Base-by-base conservation (phyloP, 2,329 filamentous ascomycete genomes). In the Diaporthe caulivora region DNA sequence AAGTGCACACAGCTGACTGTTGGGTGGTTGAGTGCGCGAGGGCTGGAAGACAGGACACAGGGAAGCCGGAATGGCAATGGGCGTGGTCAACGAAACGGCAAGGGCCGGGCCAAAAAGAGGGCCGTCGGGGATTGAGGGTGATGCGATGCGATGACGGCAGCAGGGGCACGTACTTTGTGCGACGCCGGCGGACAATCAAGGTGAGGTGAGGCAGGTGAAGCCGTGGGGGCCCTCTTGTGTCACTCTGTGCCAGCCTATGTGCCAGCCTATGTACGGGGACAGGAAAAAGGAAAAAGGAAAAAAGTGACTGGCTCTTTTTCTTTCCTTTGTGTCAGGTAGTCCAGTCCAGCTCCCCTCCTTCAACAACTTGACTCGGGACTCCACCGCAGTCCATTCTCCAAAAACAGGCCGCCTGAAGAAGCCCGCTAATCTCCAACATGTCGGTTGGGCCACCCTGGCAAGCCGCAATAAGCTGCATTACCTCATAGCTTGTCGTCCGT, bases 81-180 rank as follows among this genome's bases (percentile, higher is more conserved):
- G 15, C 37, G 24, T 18, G 5, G 24, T 37, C 17, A 17, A 17
- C 15, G 37, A 1, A 9, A 10, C n/a, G 60, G 29, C 8, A 37
- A 40, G 62, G 44, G 29, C 62, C 62, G 62, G 62, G 62, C 62
- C 62, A 51, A 51, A 40, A 65, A 65, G 62, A 65, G 62, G 62
- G 62, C 44, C 62, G 62, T 51, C 62, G 62, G 62, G 62, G 31
- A 65, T 65, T 65, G 62, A 65, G 34, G 62, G 62, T 47, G 62
- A 62, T 42, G 57, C 37, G 37, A 44, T 62, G 37, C 57, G 57
- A 65, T 65, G 62, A 65, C 62, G 62, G 62, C 44, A 51, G 13
- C 44, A 51, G 62, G 62, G 44, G 62, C 44, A 51, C 42, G 62
- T 65, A 65, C 51, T 65, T 65, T 51, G 62, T 65, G 44, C 62